Conservation (phyloP, 257 asterid genomes). For the Solanum sitiens region DNA sequence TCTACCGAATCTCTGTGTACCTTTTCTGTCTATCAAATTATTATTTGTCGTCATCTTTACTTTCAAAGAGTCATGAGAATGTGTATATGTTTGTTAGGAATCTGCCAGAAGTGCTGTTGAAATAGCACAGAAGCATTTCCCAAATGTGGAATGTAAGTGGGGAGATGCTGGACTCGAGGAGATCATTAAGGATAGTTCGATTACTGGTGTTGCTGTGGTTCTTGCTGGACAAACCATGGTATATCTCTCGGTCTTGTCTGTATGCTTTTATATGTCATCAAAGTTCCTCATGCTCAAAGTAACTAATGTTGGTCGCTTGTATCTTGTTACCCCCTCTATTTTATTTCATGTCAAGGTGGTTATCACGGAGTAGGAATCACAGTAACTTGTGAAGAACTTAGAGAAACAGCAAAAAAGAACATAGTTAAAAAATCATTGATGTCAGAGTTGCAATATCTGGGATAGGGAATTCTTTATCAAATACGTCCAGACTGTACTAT, state of each 20-base stretch:
- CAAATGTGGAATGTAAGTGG: conserved; percentile 84
- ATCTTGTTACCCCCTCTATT: neutral
- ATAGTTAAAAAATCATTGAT: neutral
- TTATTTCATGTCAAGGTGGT: neutral
- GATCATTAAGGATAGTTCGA: conserved; percentile 61
- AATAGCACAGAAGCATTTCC: conserved; percentile 55
- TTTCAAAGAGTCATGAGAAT: neutral
- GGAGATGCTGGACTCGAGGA: conserved; percentile 80
- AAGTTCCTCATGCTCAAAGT: neutral
- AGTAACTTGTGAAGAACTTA: too few relatives aligned
- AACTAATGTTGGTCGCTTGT: neutral
- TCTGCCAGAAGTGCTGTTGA: conserved; percentile 78
- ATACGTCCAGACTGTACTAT: neutral
- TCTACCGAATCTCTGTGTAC: neutral
- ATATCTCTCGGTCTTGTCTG: neutral
- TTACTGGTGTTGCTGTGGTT: conserved; percentile 72
- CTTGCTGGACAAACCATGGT: conserved; percentile 92
- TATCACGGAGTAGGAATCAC: neutral
- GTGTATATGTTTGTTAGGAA: conserved; percentile 31
- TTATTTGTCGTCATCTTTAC: neutral
- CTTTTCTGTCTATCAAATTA: neutral
- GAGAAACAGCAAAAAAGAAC: neutral
- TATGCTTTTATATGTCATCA: neutral
- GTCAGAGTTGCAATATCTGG: neutral
- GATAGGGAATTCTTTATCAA: neutral